These are phyloP conservation scores for Agaricales sp. DNA, from an alignment of 1,284 basidiomycete species.

Conservation along the genomic window DNA sequence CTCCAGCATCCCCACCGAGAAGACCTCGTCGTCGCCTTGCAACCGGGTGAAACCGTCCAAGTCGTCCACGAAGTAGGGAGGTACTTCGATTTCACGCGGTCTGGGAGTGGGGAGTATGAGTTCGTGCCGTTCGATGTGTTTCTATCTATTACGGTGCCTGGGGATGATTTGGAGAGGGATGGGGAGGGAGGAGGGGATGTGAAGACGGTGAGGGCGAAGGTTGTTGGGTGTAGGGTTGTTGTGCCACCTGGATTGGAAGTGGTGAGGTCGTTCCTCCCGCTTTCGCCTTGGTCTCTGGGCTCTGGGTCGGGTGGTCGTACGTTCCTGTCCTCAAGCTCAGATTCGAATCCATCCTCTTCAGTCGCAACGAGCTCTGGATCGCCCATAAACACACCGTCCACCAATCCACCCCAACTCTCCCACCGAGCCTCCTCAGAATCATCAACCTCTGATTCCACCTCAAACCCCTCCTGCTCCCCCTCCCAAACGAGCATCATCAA, in stretches of 20 bases:
- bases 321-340: not conserved
- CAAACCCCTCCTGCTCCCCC: conserved; percentile 5
- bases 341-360: not conserved
- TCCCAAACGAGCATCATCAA: conserved; percentile 5
- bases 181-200: not conserved
- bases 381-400: too few relatives aligned
- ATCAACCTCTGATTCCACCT: too few relatives aligned
- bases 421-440: not conserved
- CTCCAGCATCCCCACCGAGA: too few relatives aligned
- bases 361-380: too few relatives aligned
- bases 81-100: not conserved
- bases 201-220: not conserved
- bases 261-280: not conserved
- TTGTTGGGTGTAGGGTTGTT: not conserved
- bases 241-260: not conserved
- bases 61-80: conserved; percentile 9
- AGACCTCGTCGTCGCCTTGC: not conserved
- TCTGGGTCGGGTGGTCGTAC: not conserved
- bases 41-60: conserved; percentile 7
- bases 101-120: not conserved
- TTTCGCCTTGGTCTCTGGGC: not conserved
- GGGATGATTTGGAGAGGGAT: not conserved
- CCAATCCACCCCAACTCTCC: not conserved
- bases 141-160: not conserved
- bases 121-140: not conserved